Evolutionary conservation across 495 filamentous ascomycete species (phyloP), one percentile per base, ranked within the genome.

Genomic region (Trypethelium eluteriae): DNA sequence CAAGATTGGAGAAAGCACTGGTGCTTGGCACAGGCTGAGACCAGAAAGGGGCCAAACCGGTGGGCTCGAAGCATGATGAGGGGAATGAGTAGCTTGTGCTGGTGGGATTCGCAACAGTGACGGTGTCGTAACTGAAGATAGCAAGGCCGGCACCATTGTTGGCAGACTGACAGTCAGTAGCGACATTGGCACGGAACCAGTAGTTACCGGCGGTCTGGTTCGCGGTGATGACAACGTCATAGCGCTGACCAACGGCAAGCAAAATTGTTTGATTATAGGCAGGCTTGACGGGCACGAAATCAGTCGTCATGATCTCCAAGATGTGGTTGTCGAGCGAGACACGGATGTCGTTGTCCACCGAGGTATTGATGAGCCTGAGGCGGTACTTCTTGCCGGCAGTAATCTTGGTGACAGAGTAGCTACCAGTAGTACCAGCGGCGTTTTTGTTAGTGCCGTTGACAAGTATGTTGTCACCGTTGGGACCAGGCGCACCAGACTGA

Each of bases 201-300:
- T 77, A 79, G 67, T 74, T 76, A 53, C 62, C 73, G 11, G 69
- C 65, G 14, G 70, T 53, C 62, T 76, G 71, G 67, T 74, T 71
- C 1, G 76, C 73, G 38, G 68, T 67, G 62, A 79, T 74, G 38
- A 79, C 69, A 34, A 79, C 76, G 41, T 79, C 77, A 69, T 79
- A 79, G 3, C 77, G 72, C 68, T 79, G 77, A 18, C 76, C 77
- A 49, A 77, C 68, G 10, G 59, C 70, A 14, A 79, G 25, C n/a
- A 72, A 47, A 2, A 79, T 35, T 2, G 71, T 72, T 2, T 68
- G 36, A 7, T 71, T 71, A 32, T 36, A 66, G 62, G 66, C 75
- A 0, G 77, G 76, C 59, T 74, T 70, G 56, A 77, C 70, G 6
- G 77, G 76, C 39, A 74, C 64, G 64, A 78, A 76, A 68, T 78